These are phyloP conservation scores for Phaeosphaeria sp. DNA, from an alignment of 2,329 filamentous ascomycete genomes.

Conservation along the genomic window DNA sequence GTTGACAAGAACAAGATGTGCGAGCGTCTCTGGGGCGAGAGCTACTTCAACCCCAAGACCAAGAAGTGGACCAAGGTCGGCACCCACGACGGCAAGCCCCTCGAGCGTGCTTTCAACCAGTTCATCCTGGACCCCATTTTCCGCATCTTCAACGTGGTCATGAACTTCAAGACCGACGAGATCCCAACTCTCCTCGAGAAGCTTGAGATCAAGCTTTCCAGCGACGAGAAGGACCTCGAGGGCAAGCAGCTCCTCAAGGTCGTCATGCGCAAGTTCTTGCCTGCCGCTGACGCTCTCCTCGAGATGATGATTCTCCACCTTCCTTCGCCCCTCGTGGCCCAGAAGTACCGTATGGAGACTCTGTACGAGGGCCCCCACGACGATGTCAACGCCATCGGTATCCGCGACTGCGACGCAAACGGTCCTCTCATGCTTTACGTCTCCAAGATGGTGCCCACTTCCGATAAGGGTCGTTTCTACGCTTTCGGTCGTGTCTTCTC, in stretches of 20 bases:
- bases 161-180: conserved; percentile 99
- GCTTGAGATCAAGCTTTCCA: conserved; percentile 89
- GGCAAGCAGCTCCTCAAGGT: conserved; percentile 98
- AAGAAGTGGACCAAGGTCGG: conserved; percentile 99
- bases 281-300: conserved; percentile 94
- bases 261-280: conserved; percentile 98
- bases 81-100: conserved; percentile 81
- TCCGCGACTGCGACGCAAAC: conserved; percentile 98
- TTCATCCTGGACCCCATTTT: conserved; percentile 99
- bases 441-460: conserved; percentile 99
- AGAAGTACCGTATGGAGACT: conserved; percentile 97
- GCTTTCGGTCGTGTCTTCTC: conserved; percentile 99
- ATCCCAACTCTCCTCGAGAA: conserved; percentile 83
- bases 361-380: conserved; percentile 97
- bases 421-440: conserved; percentile 99
- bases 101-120: conserved; percentile 99
- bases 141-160: conserved; percentile 95
- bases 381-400: conserved; percentile 91
- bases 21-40: conserved; percentile 99
- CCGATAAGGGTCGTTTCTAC: conserved; percentile 99
- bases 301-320: conserved; percentile 99
- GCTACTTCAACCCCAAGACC: conserved; percentile 99
- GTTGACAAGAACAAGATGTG: conserved; percentile 99
- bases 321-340: conserved; percentile 92
- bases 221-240: conserved; percentile 90